These are phyloP conservation scores for Tulasnella sp. DNA, from an alignment of 768 basidiomycete genomes.

Conservation along the genomic window DNA sequence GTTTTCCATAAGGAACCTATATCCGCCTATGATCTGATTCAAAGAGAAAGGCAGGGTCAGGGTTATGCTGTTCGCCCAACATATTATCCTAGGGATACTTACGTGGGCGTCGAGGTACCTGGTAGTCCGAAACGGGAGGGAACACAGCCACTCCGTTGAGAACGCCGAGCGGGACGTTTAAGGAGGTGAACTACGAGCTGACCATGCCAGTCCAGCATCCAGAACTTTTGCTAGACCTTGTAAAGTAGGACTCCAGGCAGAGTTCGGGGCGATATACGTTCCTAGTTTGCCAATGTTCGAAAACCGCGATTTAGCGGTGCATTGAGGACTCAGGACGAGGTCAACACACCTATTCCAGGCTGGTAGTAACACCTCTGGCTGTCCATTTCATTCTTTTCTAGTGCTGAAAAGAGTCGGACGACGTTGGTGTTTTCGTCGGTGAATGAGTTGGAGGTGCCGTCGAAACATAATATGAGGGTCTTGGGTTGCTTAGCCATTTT, in stretches of 20 bases:
- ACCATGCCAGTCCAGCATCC: constrained; percentile 13
- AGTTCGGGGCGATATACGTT: constrained; percentile 26
- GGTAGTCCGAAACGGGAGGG: constrained; percentile 56
- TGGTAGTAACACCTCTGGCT: constrained; percentile 72
- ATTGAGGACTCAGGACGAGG: background rate
- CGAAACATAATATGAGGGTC: constrained; percentile 20
- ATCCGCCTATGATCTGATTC: constrained; percentile 14
- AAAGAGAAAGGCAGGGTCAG: background rate
- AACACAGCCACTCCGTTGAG: constrained; percentile 47
- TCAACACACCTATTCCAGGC: constrained; percentile 28
- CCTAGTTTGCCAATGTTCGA: constrained; percentile 17
- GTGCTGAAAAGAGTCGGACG: constrained; percentile 21
- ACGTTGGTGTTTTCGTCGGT: constrained; percentile 46
- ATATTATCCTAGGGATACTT: background rate
- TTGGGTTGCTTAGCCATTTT: background rate
- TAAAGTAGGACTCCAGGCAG: background rate
- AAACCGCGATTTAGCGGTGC: background rate
- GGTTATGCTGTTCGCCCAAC: background rate
- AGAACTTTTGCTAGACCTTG: background rate
- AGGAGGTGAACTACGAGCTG: constrained; percentile 24
- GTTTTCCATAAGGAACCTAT: constrained; percentile 18
- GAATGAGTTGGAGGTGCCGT: constrained; percentile 21
- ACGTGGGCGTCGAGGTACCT: constrained; percentile 56
- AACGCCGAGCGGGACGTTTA: constrained; percentile 31
- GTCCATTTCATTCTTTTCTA: constrained; percentile 38